Conservation (phyloP, 768 basidiomycete genomes). For the Clathrus columnatus region DNA sequence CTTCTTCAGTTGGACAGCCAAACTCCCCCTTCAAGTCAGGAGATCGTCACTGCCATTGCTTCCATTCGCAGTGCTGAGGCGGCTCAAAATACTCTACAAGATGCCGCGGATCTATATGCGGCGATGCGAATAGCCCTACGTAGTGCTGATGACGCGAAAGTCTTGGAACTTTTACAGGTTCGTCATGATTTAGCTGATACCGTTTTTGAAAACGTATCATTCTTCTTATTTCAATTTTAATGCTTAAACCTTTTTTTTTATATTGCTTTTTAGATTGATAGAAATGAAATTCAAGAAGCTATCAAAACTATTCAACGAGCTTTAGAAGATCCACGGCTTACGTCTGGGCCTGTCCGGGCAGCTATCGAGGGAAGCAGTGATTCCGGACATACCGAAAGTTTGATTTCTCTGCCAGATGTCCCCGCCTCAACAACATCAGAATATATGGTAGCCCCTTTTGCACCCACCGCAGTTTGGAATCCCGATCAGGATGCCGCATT, state of each 20-base stretch:
- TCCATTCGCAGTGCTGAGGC: conserved; percentile 31
- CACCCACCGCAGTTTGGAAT: too few species aligned
- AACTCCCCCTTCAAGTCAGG: background rate
- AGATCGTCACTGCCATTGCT: conserved; percentile 18
- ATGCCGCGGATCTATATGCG: conserved; percentile 46
- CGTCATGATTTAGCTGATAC: background rate
- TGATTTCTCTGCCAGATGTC: too few species aligned
- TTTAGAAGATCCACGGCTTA: conserved; percentile 24
- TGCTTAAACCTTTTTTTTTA: too few species aligned
- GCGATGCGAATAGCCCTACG: conserved; percentile 52
- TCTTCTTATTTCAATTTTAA: too few species aligned
- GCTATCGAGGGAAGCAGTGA: background rate
- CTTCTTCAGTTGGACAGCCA: background rate
- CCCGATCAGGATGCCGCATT: conserved; percentile 34
- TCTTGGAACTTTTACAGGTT: conserved; percentile 52
- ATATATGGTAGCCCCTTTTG: too few species aligned
- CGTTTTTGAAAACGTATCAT: too few species aligned
- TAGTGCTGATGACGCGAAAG: conserved; percentile 51
- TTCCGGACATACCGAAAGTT: too few species aligned
- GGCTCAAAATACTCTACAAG: conserved; percentile 39
- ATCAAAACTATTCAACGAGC: conserved; percentile 72
- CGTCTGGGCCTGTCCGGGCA: background rate
- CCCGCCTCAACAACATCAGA: too few species aligned
- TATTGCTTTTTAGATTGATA: conserved; percentile 24
- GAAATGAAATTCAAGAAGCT: conserved; percentile 70